Base-by-base conservation (phyloP, 306 rosid species). In the Canavalia ensiformis region DNA sequence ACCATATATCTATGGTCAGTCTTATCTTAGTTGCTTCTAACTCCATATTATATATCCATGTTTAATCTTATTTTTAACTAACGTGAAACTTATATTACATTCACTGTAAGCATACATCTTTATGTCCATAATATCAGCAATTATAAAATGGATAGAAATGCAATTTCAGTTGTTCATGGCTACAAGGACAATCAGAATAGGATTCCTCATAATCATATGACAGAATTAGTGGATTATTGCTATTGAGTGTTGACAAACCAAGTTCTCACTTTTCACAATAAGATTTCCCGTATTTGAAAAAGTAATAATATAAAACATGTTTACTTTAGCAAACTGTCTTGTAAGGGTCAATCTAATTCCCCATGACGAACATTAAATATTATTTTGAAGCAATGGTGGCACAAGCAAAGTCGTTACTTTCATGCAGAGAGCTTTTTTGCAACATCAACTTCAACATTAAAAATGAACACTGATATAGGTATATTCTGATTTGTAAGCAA, bases 241-340 rank as follows among this genome's bases (percentile, higher is more conserved):
- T 42, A 42, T 4, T 41, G 54, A 67, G 13, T 7, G 25, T 67
- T 25, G 52, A 28, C 35, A 42, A 67, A 41, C 72, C n/a, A 67
- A 8, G n/a, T 42, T 67, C 52, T 67, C 18, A 25, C 72, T 42
- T 67, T 31, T 67, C 57, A 52, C 50, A 42, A 74, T 76, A 44
- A 68, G 34, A 18, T 81, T 46, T 58, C 28, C 60, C 31, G n/a
- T 72, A 18, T 25, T 11, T 5, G 75, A 12, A 37, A 41, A 67
- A 9, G 18, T 28, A 67, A 2, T n/a, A 2, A 54, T 31, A 55
- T 34, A 56, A 57, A 52, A 72, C 52, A 25, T 30, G 6, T 55
- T 25, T 28, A 37, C 63, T 46, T 83, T 8, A 54, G 39, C 49
- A 3, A 25, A 68, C 28, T 68, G 41, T 68, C 74, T 68, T 68